phyloP scores from a whole-genome alignment of 768 basidiomycete species.

The Fomitopsis serialis region DNA sequence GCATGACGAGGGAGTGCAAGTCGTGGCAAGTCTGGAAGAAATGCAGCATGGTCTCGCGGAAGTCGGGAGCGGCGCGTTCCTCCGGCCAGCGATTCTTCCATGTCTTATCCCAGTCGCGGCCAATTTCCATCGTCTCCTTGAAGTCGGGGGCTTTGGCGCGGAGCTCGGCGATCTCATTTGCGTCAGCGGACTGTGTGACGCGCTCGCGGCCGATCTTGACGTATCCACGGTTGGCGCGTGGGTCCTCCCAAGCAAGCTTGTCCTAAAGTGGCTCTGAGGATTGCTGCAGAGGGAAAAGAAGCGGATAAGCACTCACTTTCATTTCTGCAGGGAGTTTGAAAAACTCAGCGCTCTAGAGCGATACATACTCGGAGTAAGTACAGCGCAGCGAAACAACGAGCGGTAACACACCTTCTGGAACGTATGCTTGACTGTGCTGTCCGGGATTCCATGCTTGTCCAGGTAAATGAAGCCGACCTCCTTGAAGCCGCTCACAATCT shows the following conservation, averaged over 20 bases:
- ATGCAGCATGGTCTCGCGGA: slow-evolving; percentile 66
- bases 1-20: slow-evolving; percentile 73
- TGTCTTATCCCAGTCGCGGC: slow-evolving; percentile 71
- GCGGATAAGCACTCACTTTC: slow-evolving; percentile 39
- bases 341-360: slow-evolving; percentile 64
- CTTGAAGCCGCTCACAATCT: slow-evolving; percentile 75
- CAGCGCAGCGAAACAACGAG: too few relatives aligned
- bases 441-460: slow-evolving; percentile 63
- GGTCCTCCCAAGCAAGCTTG: slow-evolving; percentile 76
- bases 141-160: slow-evolving; percentile 74
- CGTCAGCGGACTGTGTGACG: slow-evolving; percentile 67
- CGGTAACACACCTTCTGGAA: slow-evolving; percentile 53
- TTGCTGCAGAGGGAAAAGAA: background rate
- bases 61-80: slow-evolving; percentile 55
- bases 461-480: slow-evolving; percentile 80
- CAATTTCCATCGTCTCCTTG: slow-evolving; percentile 89
- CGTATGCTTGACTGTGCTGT: slow-evolving; percentile 47
- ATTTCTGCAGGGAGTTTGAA: slow-evolving; percentile 57
- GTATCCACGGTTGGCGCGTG: slow-evolving; percentile 82
- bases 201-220: slow-evolving; percentile 78
- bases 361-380: background rate
- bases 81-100: slow-evolving; percentile 83
- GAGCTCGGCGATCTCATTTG: slow-evolving; percentile 65
- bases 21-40: slow-evolving; percentile 80
- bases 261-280: slow-evolving; percentile 30